These are phyloP conservation scores for Saccharomycopsis schoenii DNA, from an alignment of 805 yeast genomes.

Conservation along the genomic window DNA sequence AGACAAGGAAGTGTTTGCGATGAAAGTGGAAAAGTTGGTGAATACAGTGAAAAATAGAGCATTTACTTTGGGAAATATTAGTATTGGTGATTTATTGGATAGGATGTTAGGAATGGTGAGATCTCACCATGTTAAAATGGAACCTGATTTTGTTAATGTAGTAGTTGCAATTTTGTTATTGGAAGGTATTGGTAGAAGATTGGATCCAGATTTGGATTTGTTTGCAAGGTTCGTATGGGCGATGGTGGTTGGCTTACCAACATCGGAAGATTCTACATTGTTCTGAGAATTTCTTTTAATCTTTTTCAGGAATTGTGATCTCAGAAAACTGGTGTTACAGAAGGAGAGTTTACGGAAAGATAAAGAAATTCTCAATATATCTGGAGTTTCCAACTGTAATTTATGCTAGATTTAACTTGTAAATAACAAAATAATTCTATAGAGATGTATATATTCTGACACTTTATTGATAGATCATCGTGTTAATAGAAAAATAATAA, in stretches of 20 bases:
- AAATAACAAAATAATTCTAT: neutral
- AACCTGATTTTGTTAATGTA: conserved; percentile 91
- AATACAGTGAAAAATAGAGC: conserved; percentile 75
- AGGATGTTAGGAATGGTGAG: conserved; percentile 87
- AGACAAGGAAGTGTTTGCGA: conserved; percentile 74
- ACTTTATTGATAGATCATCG: neutral
- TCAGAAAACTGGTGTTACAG: neutral
- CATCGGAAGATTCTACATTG: conserved; percentile 4
- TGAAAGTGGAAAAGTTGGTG: conserved; percentile 78
- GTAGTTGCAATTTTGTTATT: conserved; percentile 84
- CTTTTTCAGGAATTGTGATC: neutral
- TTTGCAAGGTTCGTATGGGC: conserved; percentile 85
- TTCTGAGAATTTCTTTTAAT: neutral
- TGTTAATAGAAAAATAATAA: neutral
- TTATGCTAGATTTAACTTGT: neutral
- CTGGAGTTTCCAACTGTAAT: neutral
- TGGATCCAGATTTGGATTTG: conserved; percentile 86
- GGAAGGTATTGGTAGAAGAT: conserved; percentile 92
- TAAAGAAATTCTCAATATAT: neutral
- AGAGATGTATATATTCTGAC: neutral
- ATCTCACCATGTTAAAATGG: conserved; percentile 92
- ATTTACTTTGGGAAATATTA: conserved; percentile 83
- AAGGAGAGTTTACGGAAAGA: neutral
- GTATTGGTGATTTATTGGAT: conserved; percentile 84
- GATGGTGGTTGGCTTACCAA: conserved; percentile 28